Percentiles rank a stretch among this genome's conserved stretches.
phyloP scores from a whole-genome alignment of 2,329 filamentous ascomycete species.

The Ophiostoma angusticollis region DNA sequence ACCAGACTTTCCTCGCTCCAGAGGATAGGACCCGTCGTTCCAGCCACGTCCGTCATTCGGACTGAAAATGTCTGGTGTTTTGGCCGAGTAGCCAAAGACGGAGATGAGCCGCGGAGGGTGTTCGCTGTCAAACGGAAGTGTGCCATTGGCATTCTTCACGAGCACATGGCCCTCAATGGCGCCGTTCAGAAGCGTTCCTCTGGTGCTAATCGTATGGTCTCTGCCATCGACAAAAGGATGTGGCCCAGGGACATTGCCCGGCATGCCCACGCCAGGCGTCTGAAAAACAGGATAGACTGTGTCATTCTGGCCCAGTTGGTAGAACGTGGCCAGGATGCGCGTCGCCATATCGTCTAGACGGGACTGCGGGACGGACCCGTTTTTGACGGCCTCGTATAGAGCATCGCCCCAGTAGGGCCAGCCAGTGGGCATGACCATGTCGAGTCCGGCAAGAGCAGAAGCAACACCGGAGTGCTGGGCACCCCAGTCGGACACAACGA shows the following conservation, averaged over 20 bases:
- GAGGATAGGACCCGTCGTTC: no score
- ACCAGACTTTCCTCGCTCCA: no score
- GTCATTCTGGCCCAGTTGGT: slow-evolving; percentile 39
- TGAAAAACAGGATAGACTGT: slow-evolving; percentile 21
- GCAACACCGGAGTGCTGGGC: slow-evolving; percentile 52
- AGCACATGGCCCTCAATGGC: slow-evolving; percentile 57
- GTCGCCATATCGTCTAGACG: slow-evolving; percentile 63
- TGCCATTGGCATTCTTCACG: slow-evolving; percentile 56
- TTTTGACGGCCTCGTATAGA: slow-evolving; percentile 43
- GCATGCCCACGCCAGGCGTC: slow-evolving; percentile 40
- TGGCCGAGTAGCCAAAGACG: slow-evolving; percentile 46
- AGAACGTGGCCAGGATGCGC: slow-evolving; percentile 52
- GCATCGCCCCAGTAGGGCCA: slow-evolving; percentile 35
- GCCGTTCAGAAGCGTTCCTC: slow-evolving; percentile 32
- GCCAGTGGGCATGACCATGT: slow-evolving; percentile 58
- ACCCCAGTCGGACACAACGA: slow-evolving; percentile 54
- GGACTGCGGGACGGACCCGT: slow-evolving; percentile 41
- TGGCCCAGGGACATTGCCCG: slow-evolving; percentile 39
- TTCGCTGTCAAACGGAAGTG: slow-evolving; percentile 48
- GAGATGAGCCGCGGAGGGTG: slow-evolving; percentile 43
- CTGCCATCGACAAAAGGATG: slow-evolving; percentile 32
- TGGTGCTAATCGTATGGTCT: slow-evolving; percentile 34
- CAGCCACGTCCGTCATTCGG: not conserved
- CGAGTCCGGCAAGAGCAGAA: slow-evolving; percentile 51
- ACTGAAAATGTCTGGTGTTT: slow-evolving; percentile 30